phyloP scores from a whole-genome alignment of 1,284 basidiomycete species.

The Apiotrichum gamsii region DNA sequence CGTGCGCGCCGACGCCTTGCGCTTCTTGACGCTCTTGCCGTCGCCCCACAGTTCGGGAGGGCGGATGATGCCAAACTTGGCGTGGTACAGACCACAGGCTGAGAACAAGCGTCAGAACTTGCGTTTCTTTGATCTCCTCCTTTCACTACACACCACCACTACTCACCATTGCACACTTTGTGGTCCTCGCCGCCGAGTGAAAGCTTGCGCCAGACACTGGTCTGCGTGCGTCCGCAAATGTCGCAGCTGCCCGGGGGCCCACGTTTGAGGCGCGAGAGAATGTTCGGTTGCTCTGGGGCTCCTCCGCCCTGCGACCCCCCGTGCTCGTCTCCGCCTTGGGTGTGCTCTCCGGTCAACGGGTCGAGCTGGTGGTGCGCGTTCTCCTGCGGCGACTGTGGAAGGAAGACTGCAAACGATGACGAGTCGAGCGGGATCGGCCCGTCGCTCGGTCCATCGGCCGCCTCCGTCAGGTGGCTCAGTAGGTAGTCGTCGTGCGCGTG shows the following conservation, averaged over 20 bases:
- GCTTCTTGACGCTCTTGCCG: conserved; percentile 37
- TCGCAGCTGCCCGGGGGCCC: conserved; percentile 42
- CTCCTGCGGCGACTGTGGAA: conserved; percentile 16
- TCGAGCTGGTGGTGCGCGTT: not conserved
- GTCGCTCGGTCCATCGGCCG: conserved; percentile 1
- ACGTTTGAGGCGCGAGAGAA: conserved; percentile 31
- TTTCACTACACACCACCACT: no score
- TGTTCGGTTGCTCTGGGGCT: conserved; percentile 10
- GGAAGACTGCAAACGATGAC: conserved; percentile 28
- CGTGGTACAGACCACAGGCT: conserved; percentile 43
- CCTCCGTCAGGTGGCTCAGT: conserved; percentile 23
- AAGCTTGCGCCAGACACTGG: conserved; percentile 43
- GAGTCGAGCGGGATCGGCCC: conserved; percentile 18
- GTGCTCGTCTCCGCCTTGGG: no score
- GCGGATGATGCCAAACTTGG: conserved; percentile 40
- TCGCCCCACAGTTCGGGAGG: conserved; percentile 45
- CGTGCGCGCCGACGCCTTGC: conserved; percentile 14
- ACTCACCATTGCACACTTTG: conserved; percentile 44
- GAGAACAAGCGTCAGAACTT: no score
- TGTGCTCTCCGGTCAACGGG: no score
- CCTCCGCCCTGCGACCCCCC: not conserved
- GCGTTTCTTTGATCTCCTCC: no score
- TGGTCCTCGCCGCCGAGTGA: conserved; percentile 26
- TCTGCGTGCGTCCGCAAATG: conserved; percentile 40
- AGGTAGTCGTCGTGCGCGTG: conserved; percentile 28